Base-by-base conservation (phyloP, 805 yeast species). In the Tetrapisispora fleetii region DNA sequence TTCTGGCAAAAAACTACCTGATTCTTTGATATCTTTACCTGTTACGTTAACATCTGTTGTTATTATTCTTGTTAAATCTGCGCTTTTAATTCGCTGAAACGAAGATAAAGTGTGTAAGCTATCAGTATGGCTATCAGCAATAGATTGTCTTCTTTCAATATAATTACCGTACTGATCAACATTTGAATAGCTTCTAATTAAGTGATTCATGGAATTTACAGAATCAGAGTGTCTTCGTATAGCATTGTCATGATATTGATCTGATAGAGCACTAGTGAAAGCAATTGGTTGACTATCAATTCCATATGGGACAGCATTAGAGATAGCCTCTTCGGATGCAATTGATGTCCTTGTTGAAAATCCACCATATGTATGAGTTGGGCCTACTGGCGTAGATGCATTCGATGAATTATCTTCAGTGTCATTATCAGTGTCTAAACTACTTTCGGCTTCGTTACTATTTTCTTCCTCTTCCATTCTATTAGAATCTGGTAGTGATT, bases 141-240 rank as follows among this genome's bases (percentile, higher is more conserved):
- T 39, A 3, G 60, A 53, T 21, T 51, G 52, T 38, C 53, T 54
- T 50, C 66, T 58, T 18, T 49, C 53, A 2, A 35, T 14, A 22
- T 41, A 40, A 16, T 55, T 50, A 32, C 69, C 69, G 41, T 52
- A 62, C 48, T 63, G 67, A 47, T 66, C 68, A 4, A 60, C 67
- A 42, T 62, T 59, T 0, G 69, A 61, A 54, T 78, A 79, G 43
- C 75, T 76, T 35, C 68, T 60, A 38, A 79, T 74, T n/a, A 79
- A 67, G 48, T 75, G 78, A 30, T 63, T 56, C 45, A 75, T 64
- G 19, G 44, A 43, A 14, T 11, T 24, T 5, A 33, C 22, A 36
- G 45, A 32, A 21, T 10, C 36, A 53, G 41, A 27, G 53, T 52
- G 39, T 67, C 50, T 11, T 8, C 45, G 40, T 14, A 24, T 28